Evolutionary conservation across 2,329 filamentous ascomycete genomes (phyloP), one percentile per base, ranked within the genome.

Genomic region (Lachnellula arida): DNA sequence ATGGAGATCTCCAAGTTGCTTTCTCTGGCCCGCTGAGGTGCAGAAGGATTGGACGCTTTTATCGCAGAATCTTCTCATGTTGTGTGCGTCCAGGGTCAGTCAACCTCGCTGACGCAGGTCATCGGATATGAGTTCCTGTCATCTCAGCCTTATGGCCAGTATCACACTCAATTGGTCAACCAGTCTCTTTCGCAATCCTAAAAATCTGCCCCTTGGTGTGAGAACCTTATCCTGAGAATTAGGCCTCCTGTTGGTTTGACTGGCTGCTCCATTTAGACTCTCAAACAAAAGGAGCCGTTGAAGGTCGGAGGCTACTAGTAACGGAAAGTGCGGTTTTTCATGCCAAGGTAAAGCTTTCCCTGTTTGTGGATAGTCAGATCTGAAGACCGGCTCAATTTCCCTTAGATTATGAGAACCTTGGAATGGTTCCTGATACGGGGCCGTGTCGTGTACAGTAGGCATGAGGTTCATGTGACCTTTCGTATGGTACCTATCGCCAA

Each of bases 111-210:
- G 17, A 49, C 63, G 63, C 59, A 64, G 46, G 46, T 42, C 56
- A 35, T 64, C 63, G 63, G 63, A 63, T 56, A 65, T 62, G 57
- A 63, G 44, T 40, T 59, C 25, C 51, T 49, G 55, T 58, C 47
- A 51, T 57, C 57, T 61, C 62, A 64, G 63, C 61, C 63, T 65
- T 65, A 63, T 62, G 58, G 49, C 39, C 49, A 57, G 57, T 53
- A 52, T 32, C 22, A n/a, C 22, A 32, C 40, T 25, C 53, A 47
- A 61, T 63, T 63, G 60, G 60, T 19, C 46, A 17, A 22, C 8
- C 19, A 17, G 22, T 28, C 42, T 48, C 4, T 42, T 22, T 28
- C 44, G 37, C 37, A 59, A 55, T 54, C 37, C 46, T 51, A 50
- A 46, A 60, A 54, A 57, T 57, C 54, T 49, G 51, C 40, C 51